phyloP scores from a whole-genome alignment of 1,284 basidiomycete genomes.

The Caloboletus firmus region DNA sequence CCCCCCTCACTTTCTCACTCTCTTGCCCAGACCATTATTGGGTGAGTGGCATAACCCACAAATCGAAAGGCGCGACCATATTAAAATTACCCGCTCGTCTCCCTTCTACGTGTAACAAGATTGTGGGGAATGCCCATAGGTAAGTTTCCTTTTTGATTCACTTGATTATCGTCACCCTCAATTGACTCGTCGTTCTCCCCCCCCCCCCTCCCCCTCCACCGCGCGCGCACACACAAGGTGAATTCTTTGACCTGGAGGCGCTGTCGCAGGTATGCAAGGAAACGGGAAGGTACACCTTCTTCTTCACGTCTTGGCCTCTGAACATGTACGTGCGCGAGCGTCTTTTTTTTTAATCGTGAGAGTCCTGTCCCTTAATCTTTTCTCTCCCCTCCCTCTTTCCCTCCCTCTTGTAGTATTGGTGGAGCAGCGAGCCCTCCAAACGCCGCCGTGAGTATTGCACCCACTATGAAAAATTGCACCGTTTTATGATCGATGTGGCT shows the following conservation, averaged over 20 bases:
- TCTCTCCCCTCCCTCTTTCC: too few relatives aligned
- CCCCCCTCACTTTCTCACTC: not conserved
- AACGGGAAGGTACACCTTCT: slow-evolving; percentile 64
- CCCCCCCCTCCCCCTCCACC: too few relatives aligned
- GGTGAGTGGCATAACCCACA: slow-evolving; percentile 40
- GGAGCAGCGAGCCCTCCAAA: slow-evolving; percentile 69
- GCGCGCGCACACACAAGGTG: slow-evolving; percentile 49
- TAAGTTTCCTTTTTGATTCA: slow-evolving; percentile 20
- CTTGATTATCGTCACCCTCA: not conserved
- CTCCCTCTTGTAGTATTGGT: slow-evolving; percentile 47
- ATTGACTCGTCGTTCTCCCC: not conserved
- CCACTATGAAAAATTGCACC: not conserved
- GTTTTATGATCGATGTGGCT: slow-evolving; percentile 2
- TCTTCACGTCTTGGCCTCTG: slow-evolving; percentile 73
- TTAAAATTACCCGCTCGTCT: not conserved
- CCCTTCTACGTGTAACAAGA: slow-evolving; percentile 32
- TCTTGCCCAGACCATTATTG: slow-evolving; percentile 54
- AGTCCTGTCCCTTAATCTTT: not conserved
- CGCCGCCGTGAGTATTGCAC: slow-evolving; percentile 54
- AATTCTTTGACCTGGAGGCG: slow-evolving; percentile 69
- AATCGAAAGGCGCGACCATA: not conserved
- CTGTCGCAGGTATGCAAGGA: slow-evolving; percentile 56
- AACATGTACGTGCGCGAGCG: slow-evolving; percentile 52
- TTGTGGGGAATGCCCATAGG: slow-evolving; percentile 74
- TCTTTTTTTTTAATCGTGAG: not conserved